Base-by-base conservation (phyloP, 148 eudicot species). In the Vaccinium vitisidaea region DNA sequence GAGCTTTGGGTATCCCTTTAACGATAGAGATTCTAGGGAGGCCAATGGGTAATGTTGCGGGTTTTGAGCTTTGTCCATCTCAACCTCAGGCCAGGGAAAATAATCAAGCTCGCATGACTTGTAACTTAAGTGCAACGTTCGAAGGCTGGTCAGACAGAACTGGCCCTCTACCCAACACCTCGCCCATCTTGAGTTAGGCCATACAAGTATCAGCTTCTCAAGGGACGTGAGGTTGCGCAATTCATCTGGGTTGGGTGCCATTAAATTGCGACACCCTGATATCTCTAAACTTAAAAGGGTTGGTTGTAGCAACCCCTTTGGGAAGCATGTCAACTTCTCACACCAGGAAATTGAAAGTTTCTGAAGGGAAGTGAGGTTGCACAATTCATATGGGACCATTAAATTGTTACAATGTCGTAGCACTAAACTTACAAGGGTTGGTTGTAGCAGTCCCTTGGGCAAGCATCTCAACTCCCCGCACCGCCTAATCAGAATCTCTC, bases 301-400 rank as follows among this genome's bases (percentile, higher is more conserved):
- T 4, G 59, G 59, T 55, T 55, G 19, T 55, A 15, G 59, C 21
- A 55, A 55, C 59, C 59, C 59, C 59, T 55, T 55, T 55, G 59
- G 59, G 18, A 55, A 14, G 59, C 59, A 55, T 55, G 18, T 55
- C 59, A 55, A 55, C 59, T 55, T 1, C 0, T 0, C 1, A 14
- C 59, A 55, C 0, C 1, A 0, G 5, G 0, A 13, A 55, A 55
- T 55, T 15, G 0, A 0, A 55, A 58, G n/a, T 0, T 18, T 0
- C 63, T 18, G 21, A 58, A 58, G 63, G n/a, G 65, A 58, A 6
- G 65, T 58, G n/a, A 58, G 19, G 65, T 58, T 58, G 19, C n/a
- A 1, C 19, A 58, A 19, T 15, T 58, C 8, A 19, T 18, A 6
- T 5, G 23, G 23, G 23, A 5, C n/a, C 65, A 0, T 58, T 19